Evolutionary conservation across 441 rosid genomes (phyloP).

Genomic region (Erysimum pusillum): DNA sequence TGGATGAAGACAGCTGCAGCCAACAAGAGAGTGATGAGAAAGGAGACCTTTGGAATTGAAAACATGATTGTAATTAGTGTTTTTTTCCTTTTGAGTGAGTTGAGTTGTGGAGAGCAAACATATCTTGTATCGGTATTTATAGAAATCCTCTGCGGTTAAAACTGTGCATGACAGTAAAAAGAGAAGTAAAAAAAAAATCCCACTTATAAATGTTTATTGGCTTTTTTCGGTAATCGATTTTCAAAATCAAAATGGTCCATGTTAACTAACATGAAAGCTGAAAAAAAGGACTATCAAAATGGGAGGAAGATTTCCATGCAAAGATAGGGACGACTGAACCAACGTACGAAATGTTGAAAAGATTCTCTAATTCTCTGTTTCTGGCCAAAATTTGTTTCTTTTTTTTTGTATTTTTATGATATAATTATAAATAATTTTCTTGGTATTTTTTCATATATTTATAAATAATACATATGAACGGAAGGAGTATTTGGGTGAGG

Average conservation of each 20-base stretch:
- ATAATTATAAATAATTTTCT: no score
- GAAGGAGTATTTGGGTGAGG: slow-evolving; percentile 1
- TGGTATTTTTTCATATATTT: no score
- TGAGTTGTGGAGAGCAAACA: slow-evolving; percentile 20
- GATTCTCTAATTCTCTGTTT: neutral
- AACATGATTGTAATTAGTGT: slow-evolving; percentile 10
- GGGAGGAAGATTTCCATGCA: neutral
- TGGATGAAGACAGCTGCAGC: slow-evolving; percentile 20
- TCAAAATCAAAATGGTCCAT: no score
- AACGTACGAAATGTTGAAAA: neutral
- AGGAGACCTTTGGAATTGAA: slow-evolving; percentile 4
- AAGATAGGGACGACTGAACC: neutral
- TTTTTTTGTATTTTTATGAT: slow-evolving; percentile 1
- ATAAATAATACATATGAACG: neutral
- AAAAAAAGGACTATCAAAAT: neutral
- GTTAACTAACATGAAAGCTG: no score
- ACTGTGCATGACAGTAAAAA: neutral
- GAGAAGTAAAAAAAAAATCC: no score
- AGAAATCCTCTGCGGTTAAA: slow-evolving; percentile 8
- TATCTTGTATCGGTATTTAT: slow-evolving; percentile 6
- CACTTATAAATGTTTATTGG: no score
- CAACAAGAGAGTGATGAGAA: slow-evolving; percentile 28
- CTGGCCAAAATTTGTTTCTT: no score
- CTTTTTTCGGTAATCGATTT: no score
- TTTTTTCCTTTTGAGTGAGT: neutral